phyloP scores from a whole-genome alignment of 768 basidiomycete species.

The Pulveroboletus sp. region DNA sequence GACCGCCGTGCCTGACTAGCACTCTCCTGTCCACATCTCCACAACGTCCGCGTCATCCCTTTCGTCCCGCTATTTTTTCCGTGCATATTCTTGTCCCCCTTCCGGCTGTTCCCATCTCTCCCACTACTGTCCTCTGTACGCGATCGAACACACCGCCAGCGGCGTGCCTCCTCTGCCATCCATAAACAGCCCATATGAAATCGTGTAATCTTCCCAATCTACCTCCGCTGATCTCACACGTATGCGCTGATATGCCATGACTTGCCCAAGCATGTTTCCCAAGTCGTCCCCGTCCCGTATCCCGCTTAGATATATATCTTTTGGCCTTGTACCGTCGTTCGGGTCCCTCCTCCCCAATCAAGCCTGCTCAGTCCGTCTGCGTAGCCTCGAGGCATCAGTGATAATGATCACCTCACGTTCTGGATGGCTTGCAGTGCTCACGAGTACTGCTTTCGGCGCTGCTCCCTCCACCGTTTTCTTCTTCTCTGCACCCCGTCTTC shows the following conservation, averaged over 20 bases:
- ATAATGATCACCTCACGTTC: conserved; percentile 22
- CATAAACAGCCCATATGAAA: not conserved
- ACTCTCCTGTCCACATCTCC: not conserved
- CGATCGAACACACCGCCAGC: not conserved
- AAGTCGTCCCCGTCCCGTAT: conserved; percentile 3
- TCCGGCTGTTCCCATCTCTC: not conserved
- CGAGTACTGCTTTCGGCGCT: conserved; percentile 2
- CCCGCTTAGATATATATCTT: conserved; percentile 1
- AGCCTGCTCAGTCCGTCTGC: conserved; percentile 3
- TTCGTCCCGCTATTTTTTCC: too few relatives aligned
- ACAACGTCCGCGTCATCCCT: not conserved
- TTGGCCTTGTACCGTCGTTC: not conserved
- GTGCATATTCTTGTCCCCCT: too few relatives aligned
- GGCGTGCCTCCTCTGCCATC: conserved; percentile 7
- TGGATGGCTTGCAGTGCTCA: not conserved
- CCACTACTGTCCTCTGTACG: not conserved
- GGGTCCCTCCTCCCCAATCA: conserved; percentile 15
- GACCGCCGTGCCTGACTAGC: not conserved
- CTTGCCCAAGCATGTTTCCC: conserved; percentile 1
- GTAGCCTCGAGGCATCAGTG: conserved; percentile 28
- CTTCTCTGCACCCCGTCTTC: not conserved
- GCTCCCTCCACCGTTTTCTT: not conserved
- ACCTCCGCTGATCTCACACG: conserved; percentile 4
- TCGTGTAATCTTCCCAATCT: not conserved
- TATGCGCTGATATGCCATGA: not conserved